Base-by-base conservation (phyloP, 177 flowering plant genomes). In the Vitis hybrid region DNA sequence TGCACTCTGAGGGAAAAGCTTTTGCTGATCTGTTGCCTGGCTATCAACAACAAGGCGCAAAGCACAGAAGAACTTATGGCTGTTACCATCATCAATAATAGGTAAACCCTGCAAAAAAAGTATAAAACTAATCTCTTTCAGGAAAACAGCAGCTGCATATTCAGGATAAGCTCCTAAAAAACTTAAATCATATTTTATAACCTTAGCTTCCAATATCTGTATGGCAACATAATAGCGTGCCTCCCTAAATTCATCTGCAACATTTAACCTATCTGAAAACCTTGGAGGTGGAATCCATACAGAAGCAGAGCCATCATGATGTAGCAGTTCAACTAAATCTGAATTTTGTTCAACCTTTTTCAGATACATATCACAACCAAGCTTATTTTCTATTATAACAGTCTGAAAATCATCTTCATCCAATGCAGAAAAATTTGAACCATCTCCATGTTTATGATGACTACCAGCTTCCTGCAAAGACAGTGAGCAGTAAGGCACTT, bases 1-100 rank as follows among this genome's bases (percentile, higher is more conserved):
- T 52, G 97, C 97, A 86, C 98, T 96, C 74, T 96, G 99, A 65
- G 98, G 97, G 66, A 93, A 96, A 74, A 92, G 91, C 80, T 83
- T 91, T 71, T 93, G 99, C 76, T 89, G 95, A 80, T 91, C 95
- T 67, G 86, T 64, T 50, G 86, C 81, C 68, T 87, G 97, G 70
- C 83, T 85, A 73, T 91, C 97, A 75, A 92, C 81, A 59, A 91
- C 86, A 61, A 96, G 86, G 56, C 98, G 97, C 80, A 93, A 77
- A 66, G 99, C 93, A 82, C 99, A 96, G 76, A 93, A 96, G 81
- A 89, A 90, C 27, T 82, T 87, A 72, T 90, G 91, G 76, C 94
- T 81, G 75, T 92, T 96, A 18, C 99, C 98, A 82, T 96, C 98
- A 86, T 96, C 91, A 68, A 80, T 13, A 62, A 89, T 79, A 16